A percentile compares a stretch with the other conserved stretches of the same genome.
phyloP scores from a whole-genome alignment of 1,139 yeast genomes.

The Debaryomyces singareniensis region DNA sequence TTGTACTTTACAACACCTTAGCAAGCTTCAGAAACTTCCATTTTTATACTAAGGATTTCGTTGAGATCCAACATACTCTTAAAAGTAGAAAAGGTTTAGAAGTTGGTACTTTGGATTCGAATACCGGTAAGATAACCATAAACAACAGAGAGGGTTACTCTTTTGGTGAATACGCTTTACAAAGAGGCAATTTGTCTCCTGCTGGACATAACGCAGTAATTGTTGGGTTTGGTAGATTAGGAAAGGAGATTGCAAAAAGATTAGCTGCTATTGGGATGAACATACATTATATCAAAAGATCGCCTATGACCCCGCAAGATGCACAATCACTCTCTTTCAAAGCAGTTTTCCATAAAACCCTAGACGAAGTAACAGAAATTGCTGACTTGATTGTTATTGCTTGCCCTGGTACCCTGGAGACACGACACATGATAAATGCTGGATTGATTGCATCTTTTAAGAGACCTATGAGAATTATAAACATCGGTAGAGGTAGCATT shows the following conservation, averaged over 20 bases:
- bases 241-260: slow-evolving; percentile 55
- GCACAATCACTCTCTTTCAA: slow-evolving; percentile 36
- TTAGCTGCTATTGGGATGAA: slow-evolving; percentile 60
- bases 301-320: slow-evolving; percentile 31
- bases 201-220: slow-evolving; percentile 56
- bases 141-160: slow-evolving; percentile 26
- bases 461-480: slow-evolving; percentile 57
- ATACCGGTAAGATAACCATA: slow-evolving; percentile 27
- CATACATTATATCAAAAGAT: slow-evolving; percentile 57
- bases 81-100: slow-evolving; percentile 32
- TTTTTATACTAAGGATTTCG: slow-evolving; percentile 39
- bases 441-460: slow-evolving; percentile 41
- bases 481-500: slow-evolving; percentile 71
- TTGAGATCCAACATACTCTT: slow-evolving; percentile 31
- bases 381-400: slow-evolving; percentile 62
- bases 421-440: slow-evolving; percentile 49
- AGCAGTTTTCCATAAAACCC: slow-evolving; percentile 35
- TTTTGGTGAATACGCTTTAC: slow-evolving; percentile 41
- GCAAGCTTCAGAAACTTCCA: slow-evolving; percentile 58
- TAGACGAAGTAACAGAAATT: slow-evolving; percentile 26
- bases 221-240: slow-evolving; percentile 77
- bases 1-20: slow-evolving; percentile 55
- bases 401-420: slow-evolving; percentile 59
- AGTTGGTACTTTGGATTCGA: slow-evolving; percentile 27
- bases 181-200: slow-evolving; percentile 40